Percentiles rank a stretch among this genome's conserved stretches.
Evolutionary conservation across 495 filamentous ascomycete genomes (phyloP).

Genomic region (Trypethelium eluteriae): DNA sequence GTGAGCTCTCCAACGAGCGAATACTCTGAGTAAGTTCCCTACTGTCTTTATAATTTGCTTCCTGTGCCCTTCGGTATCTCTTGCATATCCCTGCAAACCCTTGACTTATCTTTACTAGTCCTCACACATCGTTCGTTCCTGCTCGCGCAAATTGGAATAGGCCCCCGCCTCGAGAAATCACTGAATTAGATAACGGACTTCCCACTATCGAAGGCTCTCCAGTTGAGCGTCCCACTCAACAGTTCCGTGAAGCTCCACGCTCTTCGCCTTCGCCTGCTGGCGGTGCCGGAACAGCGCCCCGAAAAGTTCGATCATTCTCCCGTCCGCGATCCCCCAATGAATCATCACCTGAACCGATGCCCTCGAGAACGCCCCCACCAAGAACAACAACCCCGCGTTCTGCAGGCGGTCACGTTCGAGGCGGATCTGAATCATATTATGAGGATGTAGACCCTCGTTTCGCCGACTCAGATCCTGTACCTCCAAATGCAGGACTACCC

Average conservation of each 20-base stretch:
- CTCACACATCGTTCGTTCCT: constrained; percentile 41
- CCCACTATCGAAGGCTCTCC: constrained; percentile 33
- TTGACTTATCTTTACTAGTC: constrained; percentile 5
- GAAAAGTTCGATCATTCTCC: constrained; percentile 18
- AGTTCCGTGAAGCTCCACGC: constrained; percentile 21
- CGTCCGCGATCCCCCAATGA: constrained; percentile 26
- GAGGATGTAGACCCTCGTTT: constrained; percentile 94
- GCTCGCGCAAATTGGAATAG: constrained; percentile 42
- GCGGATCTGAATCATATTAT: constrained; percentile 60
- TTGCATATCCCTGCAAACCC: not conserved
- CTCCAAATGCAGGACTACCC: constrained; percentile 27
- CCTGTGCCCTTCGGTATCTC: too few species aligned
- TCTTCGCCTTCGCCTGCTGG: constrained; percentile 29
- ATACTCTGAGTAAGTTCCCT: constrained; percentile 63
- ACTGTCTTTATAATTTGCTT: not conserved
- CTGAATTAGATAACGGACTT: constrained; percentile 24
- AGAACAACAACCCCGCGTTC: constrained; percentile 31
- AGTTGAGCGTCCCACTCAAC: constrained; percentile 36
- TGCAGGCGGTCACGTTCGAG: constrained; percentile 24
- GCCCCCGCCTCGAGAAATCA: constrained; percentile 30
- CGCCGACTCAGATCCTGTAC: constrained; percentile 39
- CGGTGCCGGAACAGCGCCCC: constrained; percentile 1
- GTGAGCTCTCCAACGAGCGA: constrained; percentile 44
- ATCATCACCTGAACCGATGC: constrained; percentile 19
- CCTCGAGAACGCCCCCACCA: constrained; percentile 15